Evolutionary conservation across 2,329 filamentous ascomycete species (phyloP), one percentile per base, ranked within the genome.

Genomic region (Blastomyces percursus): DNA sequence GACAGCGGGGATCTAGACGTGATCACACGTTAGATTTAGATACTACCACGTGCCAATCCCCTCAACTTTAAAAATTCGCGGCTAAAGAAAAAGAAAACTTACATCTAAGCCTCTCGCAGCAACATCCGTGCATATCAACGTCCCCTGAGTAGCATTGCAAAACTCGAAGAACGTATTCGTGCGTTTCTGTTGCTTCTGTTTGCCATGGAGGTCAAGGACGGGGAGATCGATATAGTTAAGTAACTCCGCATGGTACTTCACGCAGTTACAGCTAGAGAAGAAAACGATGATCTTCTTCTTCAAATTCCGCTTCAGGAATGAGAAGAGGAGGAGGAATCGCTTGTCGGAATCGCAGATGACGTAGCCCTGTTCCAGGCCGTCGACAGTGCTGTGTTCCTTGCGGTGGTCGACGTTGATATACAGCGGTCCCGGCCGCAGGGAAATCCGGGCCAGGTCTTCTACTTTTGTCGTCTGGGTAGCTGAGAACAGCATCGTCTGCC

Each of bases 111-210:
- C 94, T 80, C 94, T 83, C 2, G 94, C 94, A 55, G 94, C 94
- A 66, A 99, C 94, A 71, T 99, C 94, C 0, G 94, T 99, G 78
- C 92, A 96, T 69, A 99, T 94, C 61, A 99, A 77, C 0, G 90
- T 96, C 30, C 93, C 94, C 67, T 89, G 85, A 67, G 86, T 86
- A 21, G 92, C 88, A 71, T 92, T 91, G 72, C 85, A 87, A 74
- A 99, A 99, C 74, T 97, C 93, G 75, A 97, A 99, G 75, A 99
- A 99, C 0, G 91, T 96, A 73, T 95, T 96, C 30, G 94, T 99
- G n/a, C 94, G 89, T 76, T 96, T 96, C 77, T 96, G 91, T 77
- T 99, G 94, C 78, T 99, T 99, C 78, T 96, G 91, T 78, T 99
- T 96, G 68, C 91, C 94, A 75, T 95, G 90, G 8, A 96, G 81